Conservation (phyloP, 352 stramenopile species). For the Pythium dissotocum region DNA sequence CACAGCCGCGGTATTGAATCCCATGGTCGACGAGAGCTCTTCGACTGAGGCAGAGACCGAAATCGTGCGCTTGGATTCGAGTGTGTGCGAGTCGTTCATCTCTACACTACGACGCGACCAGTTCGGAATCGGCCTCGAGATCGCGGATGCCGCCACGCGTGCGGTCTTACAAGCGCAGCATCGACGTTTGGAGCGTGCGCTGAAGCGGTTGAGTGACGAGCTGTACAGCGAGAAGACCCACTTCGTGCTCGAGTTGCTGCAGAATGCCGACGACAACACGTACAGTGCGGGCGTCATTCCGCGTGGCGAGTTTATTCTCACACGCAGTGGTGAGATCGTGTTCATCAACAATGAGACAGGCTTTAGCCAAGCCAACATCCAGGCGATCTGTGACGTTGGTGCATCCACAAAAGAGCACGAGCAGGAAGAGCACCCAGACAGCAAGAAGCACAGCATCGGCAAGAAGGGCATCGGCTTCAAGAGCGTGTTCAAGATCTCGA, state of each 20-base stretch:
- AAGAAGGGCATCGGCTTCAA: constrained; percentile 92
- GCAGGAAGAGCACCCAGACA: constrained; percentile 6
- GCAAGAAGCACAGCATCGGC: constrained; percentile 64
- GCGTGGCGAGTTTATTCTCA: constrained; percentile 63
- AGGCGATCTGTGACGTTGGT: constrained; percentile 86
- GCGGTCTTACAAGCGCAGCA: constrained; percentile 72
- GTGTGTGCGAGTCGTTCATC: constrained; percentile 55
- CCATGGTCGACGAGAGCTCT: not conserved
- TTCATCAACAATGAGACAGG: constrained; percentile 88
- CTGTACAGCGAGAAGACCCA: constrained; percentile 88
- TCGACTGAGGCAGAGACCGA: not conserved
- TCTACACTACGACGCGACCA: constrained; percentile 62
- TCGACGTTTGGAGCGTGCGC: constrained; percentile 71
- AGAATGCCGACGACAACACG: constrained; percentile 87
- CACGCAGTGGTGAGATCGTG: constrained; percentile 45
- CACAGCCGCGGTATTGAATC: not conserved
- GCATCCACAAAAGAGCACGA: constrained; percentile 72
- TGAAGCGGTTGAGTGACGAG: constrained; percentile 87
- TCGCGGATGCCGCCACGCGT: constrained; percentile 55
- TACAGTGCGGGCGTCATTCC: constrained; percentile 52
- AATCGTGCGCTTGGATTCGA: constrained; percentile 9
- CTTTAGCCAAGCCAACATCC: constrained; percentile 76
- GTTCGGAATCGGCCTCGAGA: constrained; percentile 76
- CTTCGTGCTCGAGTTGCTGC: constrained; percentile 87
- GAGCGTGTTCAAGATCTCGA: constrained; percentile 89